Conservation (phyloP, 768 basidiomycete genomes). For the Mycena latifolia region DNA sequence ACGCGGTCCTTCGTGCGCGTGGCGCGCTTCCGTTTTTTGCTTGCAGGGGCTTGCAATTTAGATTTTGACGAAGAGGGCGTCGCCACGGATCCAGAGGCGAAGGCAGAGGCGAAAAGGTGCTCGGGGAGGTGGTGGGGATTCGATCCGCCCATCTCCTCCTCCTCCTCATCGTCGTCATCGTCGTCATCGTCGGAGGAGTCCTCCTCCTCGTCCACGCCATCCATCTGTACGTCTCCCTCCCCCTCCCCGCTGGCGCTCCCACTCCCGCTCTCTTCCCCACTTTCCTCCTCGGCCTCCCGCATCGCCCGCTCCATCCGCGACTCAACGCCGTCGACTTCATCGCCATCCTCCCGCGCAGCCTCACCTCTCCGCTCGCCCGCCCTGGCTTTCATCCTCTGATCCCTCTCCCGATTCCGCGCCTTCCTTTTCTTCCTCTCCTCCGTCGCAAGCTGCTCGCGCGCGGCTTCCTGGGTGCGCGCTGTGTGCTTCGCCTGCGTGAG, state of each 20-base stretch:
- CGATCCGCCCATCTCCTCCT: no score
- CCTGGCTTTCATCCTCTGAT: constrained; percentile 63
- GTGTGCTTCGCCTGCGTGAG: constrained; percentile 60
- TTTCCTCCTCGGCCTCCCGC: constrained; percentile 52
- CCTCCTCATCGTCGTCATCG: constrained; percentile 36
- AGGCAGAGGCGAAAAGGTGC: constrained; percentile 71
- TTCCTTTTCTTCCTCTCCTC: constrained; percentile 56
- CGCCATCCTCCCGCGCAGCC: constrained; percentile 34
- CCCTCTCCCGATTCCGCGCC: constrained; percentile 60
- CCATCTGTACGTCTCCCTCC: constrained; percentile 39
- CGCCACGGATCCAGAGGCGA: constrained; percentile 42
- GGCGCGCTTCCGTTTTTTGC: constrained; percentile 47
- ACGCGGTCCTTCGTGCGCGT: constrained; percentile 60
- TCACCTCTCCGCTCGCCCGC: constrained; percentile 35
- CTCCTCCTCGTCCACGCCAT: constrained; percentile 42
- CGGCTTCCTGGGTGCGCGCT: constrained; percentile 51
- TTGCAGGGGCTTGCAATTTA: constrained; percentile 35
- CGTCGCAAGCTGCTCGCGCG: constrained; percentile 50
- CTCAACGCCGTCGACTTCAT: constrained; percentile 28
- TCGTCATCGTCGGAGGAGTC: constrained; percentile 41
- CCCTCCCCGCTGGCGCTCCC: neutral
- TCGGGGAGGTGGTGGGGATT: constrained; percentile 72
- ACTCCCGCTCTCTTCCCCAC: neutral
- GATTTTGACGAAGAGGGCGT: constrained; percentile 36
- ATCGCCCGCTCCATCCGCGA: constrained; percentile 56